Evolutionary conservation across 2,329 filamentous ascomycete species (phyloP).

Genomic region (Arthroderma uncinatum): DNA sequence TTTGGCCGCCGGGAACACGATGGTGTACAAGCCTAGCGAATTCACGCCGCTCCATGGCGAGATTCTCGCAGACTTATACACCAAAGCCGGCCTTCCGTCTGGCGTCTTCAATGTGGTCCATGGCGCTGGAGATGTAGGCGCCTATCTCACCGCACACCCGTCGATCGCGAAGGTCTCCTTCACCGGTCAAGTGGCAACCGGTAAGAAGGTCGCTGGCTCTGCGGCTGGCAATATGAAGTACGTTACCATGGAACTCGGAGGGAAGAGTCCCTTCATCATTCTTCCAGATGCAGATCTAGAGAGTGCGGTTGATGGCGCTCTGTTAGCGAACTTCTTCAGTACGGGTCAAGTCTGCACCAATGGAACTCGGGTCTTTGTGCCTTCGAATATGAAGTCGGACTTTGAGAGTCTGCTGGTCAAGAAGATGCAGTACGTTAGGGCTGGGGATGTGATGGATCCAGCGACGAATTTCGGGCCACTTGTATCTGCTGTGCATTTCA

Average conservation of each 20-base stretch:
- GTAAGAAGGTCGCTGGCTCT: conserved; percentile 65
- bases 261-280: conserved; percentile 71
- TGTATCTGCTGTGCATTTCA: conserved; percentile 60
- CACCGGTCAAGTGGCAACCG: conserved; percentile 75
- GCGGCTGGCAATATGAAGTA: conserved; percentile 76
- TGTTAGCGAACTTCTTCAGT: conserved; percentile 91
- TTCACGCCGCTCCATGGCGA: conserved; percentile 75
- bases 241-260: conserved; percentile 83
- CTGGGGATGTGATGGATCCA: conserved; percentile 60
- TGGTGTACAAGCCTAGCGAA: conserved; percentile 86
- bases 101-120: conserved; percentile 84
- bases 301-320: conserved; percentile 73
- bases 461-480: conserved; percentile 75
- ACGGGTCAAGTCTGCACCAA: conserved; percentile 90
- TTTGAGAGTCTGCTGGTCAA: conserved; percentile 61
- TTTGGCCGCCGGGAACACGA: conserved; percentile 74
- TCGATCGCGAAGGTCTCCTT: conserved; percentile 77
- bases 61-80: conserved; percentile 62
- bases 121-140: conserved; percentile 66
- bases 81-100: conserved; percentile 64
- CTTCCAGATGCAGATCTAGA: conserved; percentile 69
- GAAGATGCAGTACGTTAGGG: conserved; percentile 58
- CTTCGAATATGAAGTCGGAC: conserved; percentile 48
- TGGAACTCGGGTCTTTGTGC: conserved; percentile 78
- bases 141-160: conserved; percentile 60